Evolutionary conservation across 75 land plant genomes (phyloP).

Genomic region (Ceratopteris richardii): DNA sequence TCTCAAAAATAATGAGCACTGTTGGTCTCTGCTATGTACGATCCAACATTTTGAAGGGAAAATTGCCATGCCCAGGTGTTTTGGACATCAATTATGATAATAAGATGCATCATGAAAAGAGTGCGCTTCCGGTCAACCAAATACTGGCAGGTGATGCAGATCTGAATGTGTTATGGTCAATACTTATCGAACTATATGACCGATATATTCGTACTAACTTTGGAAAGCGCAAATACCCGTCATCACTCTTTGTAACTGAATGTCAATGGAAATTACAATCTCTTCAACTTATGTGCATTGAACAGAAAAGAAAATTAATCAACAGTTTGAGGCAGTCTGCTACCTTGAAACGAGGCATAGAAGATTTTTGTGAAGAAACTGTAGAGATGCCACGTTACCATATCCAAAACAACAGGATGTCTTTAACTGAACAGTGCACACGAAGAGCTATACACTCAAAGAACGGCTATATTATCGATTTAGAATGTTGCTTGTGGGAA

Average conservation of each 20-base stretch:
- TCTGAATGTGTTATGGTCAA: constrained; percentile 12
- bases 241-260: not conserved
- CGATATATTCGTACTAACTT: not conserved
- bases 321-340: not conserved
- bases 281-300: constrained; percentile 21
- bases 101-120: not conserved
- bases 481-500: constrained; percentile 11
- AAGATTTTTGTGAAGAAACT: not conserved
- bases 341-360: constrained; percentile 13
- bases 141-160: constrained; percentile 10
- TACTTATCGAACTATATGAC: constrained; percentile 4
- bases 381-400: not conserved
- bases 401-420: too few relatives aligned
- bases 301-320: constrained; percentile 14
- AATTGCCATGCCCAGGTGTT: constrained; percentile 1
- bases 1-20: constrained; percentile 7
- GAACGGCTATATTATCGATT: not conserved
- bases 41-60: constrained; percentile 14
- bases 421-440: too few relatives aligned
- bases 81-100: not conserved
- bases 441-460: too few relatives aligned
- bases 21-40: constrained; percentile 16
- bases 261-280: constrained; percentile 11
- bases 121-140: not conserved
- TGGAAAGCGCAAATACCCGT: too few relatives aligned